These are phyloP conservation scores for Apiospora kogelbergensis DNA, from an alignment of 2,329 filamentous ascomycete species.

Conservation along the genomic window DNA sequence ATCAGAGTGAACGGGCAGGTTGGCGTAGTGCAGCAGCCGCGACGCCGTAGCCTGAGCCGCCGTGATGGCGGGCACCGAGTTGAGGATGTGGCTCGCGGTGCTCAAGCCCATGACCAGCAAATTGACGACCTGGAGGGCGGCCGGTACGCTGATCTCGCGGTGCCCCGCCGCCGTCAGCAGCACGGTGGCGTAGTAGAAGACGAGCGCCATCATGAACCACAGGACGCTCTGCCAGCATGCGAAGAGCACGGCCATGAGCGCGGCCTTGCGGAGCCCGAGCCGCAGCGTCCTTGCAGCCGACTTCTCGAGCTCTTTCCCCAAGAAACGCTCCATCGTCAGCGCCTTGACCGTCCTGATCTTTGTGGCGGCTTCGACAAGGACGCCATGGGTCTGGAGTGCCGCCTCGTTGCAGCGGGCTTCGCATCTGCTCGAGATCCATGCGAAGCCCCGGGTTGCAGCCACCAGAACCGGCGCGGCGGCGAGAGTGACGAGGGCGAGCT, in stretches of 20 bases:
- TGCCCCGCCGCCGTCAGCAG: slow-evolving; percentile 53
- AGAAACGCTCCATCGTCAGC: slow-evolving; percentile 71
- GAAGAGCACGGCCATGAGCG: slow-evolving; percentile 69
- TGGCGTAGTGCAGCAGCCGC: slow-evolving; percentile 69
- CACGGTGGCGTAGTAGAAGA: slow-evolving; percentile 79
- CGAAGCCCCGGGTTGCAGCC: slow-evolving; percentile 63
- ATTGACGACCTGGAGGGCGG: slow-evolving; percentile 74
- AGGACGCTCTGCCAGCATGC: slow-evolving; percentile 75
- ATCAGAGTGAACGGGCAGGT: slow-evolving; percentile 47
- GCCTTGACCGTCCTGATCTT: slow-evolving; percentile 79
- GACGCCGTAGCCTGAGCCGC: slow-evolving; percentile 71
- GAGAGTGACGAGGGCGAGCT: slow-evolving; percentile 75
- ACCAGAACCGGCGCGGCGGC: slow-evolving; percentile 68
- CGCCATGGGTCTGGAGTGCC: slow-evolving; percentile 56
- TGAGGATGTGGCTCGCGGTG: slow-evolving; percentile 67
- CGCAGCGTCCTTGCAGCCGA: slow-evolving; percentile 53
- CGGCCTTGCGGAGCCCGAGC: slow-evolving; percentile 65
- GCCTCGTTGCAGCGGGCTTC: slow-evolving; percentile 67
- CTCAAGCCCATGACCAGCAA: slow-evolving; percentile 82
- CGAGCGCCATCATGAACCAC: slow-evolving; percentile 71
- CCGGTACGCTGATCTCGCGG: slow-evolving; percentile 47
- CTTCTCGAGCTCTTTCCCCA: slow-evolving; percentile 60
- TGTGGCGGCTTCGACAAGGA: slow-evolving; percentile 73
- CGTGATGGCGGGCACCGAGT: slow-evolving; percentile 78
- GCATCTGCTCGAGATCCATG: slow-evolving; percentile 67